phyloP scores from a whole-genome alignment of 805 yeast genomes.

The Candida orba region DNA sequence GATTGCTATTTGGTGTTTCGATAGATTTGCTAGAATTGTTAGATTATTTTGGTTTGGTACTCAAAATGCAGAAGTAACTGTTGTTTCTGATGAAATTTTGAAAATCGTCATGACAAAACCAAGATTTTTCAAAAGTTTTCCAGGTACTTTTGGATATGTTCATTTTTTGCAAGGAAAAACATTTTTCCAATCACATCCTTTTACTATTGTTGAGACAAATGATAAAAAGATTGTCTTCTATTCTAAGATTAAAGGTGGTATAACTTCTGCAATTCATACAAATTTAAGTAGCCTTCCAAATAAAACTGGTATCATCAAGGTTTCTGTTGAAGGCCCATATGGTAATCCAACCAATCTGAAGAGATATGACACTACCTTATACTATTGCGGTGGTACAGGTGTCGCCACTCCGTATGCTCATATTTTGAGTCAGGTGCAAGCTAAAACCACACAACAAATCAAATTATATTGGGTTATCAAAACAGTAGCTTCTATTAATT shows the following conservation, averaged over 20 bases:
- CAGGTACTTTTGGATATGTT: constrained; percentile 55
- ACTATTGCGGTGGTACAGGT: constrained; percentile 48
- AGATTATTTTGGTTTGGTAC: constrained; percentile 20
- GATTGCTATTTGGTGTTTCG: constrained; percentile 41
- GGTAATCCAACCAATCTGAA: constrained; percentile 35
- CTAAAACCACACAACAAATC: constrained; percentile 23
- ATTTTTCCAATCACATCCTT: constrained; percentile 72
- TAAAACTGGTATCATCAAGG: constrained; percentile 21
- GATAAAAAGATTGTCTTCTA: constrained; percentile 35
- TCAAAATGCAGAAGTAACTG: constrained; percentile 18
- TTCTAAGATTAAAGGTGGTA: constrained; percentile 51
- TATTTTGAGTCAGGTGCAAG: constrained; percentile 23
- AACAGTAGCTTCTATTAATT: constrained; percentile 41
- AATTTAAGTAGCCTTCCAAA: constrained; percentile 23
- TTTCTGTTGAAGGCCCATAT: constrained; percentile 60
- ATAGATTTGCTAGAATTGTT: constrained; percentile 37
- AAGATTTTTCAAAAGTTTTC: constrained; percentile 41
- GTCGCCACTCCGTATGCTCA: constrained; percentile 43
- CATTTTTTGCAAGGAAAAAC: constrained; percentile 44
- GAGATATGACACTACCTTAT: constrained; percentile 32
- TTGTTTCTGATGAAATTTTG: constrained; percentile 35
- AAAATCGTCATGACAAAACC: constrained; percentile 33
- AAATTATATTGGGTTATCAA: constrained; percentile 63
- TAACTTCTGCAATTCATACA: constrained; percentile 26
- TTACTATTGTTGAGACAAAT: constrained; percentile 44